A percentile compares a stretch with the other conserved stretches of the same genome.
Conservation (phyloP, 1,139 yeast species). For the Hyphopichia khmerensis region DNA sequence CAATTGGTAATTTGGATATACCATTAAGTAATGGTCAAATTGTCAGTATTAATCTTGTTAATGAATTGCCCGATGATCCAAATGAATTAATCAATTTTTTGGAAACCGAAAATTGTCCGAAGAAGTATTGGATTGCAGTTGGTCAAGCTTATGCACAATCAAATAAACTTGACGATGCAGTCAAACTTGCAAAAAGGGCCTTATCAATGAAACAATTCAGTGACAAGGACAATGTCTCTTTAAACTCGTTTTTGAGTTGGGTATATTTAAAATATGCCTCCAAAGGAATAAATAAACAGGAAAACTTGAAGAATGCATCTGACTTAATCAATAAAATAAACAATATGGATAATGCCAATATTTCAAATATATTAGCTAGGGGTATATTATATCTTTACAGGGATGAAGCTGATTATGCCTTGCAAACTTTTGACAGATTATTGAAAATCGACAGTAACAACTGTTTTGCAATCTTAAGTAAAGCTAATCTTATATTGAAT, state of each 20-base stretch:
- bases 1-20: constrained; percentile 51
- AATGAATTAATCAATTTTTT: constrained; percentile 75
- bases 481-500: constrained; percentile 76
- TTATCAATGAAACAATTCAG: constrained; percentile 36
- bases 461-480: constrained; percentile 77
- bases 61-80: constrained; percentile 87
- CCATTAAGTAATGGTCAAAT: constrained; percentile 72
- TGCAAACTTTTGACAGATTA: constrained; percentile 58
- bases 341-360: constrained; percentile 13
- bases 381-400: constrained; percentile 51
- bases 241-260: constrained; percentile 75
- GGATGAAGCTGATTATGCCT: constrained; percentile 62
- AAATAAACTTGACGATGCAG: constrained; percentile 60
- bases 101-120: constrained; percentile 74
- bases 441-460: constrained; percentile 53
- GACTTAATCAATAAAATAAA: constrained; percentile 17
- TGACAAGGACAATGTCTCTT: constrained; percentile 50
- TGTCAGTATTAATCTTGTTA: constrained; percentile 62
- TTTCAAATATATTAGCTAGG: constrained; percentile 56
- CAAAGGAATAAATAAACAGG: constrained; percentile 24
- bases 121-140: constrained; percentile 79
- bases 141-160: constrained; percentile 77
- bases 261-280: constrained; percentile 48
- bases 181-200: constrained; percentile 63
- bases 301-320: constrained; percentile 22